phyloP scores from a whole-genome alignment of 192 early-diverging fungal genomes.

The Glomus cerebriforme region DNA sequence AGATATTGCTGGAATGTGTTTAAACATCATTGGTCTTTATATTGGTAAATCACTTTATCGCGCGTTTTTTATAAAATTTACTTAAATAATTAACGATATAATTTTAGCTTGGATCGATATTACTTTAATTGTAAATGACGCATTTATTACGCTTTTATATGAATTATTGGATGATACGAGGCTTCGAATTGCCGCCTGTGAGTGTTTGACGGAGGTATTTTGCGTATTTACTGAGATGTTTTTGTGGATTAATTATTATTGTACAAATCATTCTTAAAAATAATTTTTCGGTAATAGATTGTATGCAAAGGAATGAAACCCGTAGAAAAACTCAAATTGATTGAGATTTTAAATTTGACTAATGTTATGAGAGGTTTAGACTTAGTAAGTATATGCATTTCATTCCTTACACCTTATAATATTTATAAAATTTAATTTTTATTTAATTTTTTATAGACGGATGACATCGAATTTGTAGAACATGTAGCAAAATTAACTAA shows the following conservation, averaged over 20 bases:
- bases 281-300: slow-evolving; percentile 44
- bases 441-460: background rate
- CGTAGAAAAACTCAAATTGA: slow-evolving; percentile 83
- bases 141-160: slow-evolving; percentile 76
- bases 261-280: background rate
- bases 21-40: slow-evolving; percentile 83
- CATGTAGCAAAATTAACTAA: slow-evolving; percentile 73
- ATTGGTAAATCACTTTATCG: slow-evolving; percentile 47
- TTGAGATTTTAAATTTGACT: slow-evolving; percentile 71
- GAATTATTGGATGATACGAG: slow-evolving; percentile 62
- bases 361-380: slow-evolving; percentile 48
- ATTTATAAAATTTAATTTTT: background rate
- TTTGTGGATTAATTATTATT: background rate
- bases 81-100: background rate
- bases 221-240: background rate
- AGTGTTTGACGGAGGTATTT: slow-evolving; percentile 72
- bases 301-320: slow-evolving; percentile 92
- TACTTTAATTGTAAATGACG: slow-evolving; percentile 81
- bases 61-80: background rate
- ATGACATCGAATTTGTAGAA: slow-evolving; percentile 69
- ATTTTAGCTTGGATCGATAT: slow-evolving; percentile 88
- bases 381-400: slow-evolving; percentile 40
- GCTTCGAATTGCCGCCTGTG: slow-evolving; percentile 74
- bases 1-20: slow-evolving; percentile 63
- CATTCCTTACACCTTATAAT: background rate